Percentiles rank a stretch among this genome's conserved stretches.
Conservation (phyloP, 441 rosid species). For the Daphne laureola region DNA sequence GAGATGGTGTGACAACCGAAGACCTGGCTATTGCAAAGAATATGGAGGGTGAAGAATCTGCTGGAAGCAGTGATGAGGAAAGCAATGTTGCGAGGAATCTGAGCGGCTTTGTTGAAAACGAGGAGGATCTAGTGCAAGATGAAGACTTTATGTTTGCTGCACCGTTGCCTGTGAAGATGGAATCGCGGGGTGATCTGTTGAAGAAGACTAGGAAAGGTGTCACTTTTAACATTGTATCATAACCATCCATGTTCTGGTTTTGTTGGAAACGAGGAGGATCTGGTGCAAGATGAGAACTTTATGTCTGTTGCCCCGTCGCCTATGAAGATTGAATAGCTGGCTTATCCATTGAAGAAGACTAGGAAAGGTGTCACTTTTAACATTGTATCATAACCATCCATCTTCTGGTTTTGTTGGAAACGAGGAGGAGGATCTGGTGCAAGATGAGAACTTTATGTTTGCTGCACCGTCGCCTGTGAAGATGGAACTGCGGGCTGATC, state of each 20-base stretch:
- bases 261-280: conserved; percentile 14
- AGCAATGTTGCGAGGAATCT: conserved; percentile 13
- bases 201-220: conserved; percentile 28
- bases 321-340: conserved; percentile 66
- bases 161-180: conserved; percentile 79
- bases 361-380: conserved; percentile 24
- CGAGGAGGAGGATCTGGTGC: conserved; percentile 20
- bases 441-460: conserved; percentile 31
- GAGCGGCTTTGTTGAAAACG: conserved; percentile 12
- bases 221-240: conserved; percentile 25
- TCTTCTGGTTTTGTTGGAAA: neutral
- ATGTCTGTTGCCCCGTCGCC: conserved; percentile 69
- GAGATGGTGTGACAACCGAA: conserved; percentile 23
- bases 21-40: conserved; percentile 22
- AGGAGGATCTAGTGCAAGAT: conserved; percentile 22
- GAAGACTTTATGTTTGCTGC: conserved; percentile 47
- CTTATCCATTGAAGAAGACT: conserved; percentile 30
- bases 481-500: conserved; percentile 58
- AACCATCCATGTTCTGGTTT: conserved; percentile 17
- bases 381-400: conserved; percentile 22
- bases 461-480: conserved; percentile 73
- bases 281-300: conserved; percentile 26
- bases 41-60: conserved; percentile 23
- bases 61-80: conserved; percentile 29
- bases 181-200: conserved; percentile 37